Percentiles rank a stretch among this genome's conserved stretches.
These are phyloP conservation scores for Aureobasidium melanogenum DNA, from an alignment of 2,329 filamentous ascomycete species.

Conservation along the genomic window DNA sequence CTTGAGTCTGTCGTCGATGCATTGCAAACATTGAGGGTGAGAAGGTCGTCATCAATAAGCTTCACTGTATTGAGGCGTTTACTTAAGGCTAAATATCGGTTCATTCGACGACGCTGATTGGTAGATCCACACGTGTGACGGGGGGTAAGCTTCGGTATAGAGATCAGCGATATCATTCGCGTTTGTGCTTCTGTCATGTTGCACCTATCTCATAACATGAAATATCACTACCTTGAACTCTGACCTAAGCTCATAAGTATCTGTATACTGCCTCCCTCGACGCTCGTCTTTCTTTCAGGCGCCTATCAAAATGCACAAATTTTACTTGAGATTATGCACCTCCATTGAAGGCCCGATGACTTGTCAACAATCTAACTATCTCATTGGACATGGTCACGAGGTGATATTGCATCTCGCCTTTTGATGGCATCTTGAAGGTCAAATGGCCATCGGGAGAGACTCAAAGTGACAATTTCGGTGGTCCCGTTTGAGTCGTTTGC, in stretches of 20 bases:
- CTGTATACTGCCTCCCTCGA: background rate
- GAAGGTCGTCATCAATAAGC: background rate
- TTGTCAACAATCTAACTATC: background rate
- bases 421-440: background rate
- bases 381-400: background rate
- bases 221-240: background rate
- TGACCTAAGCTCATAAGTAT: background rate
- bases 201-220: background rate
- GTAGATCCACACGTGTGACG: background rate
- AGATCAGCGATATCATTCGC: background rate
- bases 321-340: background rate
- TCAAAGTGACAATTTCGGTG: background rate
- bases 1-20: background rate
- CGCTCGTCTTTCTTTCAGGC: background rate
- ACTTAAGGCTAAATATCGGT: background rate
- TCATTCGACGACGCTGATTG: background rate
- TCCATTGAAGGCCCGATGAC: background rate
- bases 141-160: background rate
- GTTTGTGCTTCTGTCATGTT: background rate
- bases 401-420: background rate
- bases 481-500: slow-evolving; percentile 5
- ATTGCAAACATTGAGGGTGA: background rate
- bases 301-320: background rate
- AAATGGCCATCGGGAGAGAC: background rate
- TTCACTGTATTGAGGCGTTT: background rate